Evolutionary conservation across 768 basidiomycete genomes (phyloP).

Genomic region (Mycena maculata): DNA sequence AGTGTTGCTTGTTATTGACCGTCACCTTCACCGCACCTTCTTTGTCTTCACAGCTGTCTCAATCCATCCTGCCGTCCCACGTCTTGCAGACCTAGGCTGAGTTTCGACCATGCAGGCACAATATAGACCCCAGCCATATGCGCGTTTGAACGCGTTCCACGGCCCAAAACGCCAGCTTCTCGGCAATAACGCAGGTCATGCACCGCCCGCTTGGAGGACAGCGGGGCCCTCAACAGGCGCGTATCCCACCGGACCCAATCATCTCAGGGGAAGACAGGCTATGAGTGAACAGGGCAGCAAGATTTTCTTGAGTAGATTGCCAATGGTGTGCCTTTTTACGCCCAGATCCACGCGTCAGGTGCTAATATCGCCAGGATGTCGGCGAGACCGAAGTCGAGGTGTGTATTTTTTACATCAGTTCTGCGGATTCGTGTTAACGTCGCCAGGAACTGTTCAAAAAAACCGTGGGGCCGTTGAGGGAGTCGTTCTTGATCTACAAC

Average conservation of each 20-base stretch:
- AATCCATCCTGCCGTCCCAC: no score
- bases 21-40: neutral
- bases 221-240: constrained; percentile 34
- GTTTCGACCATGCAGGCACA: constrained; percentile 24
- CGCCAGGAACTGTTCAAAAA: constrained; percentile 79
- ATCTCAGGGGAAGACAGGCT: constrained; percentile 45
- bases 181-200: constrained; percentile 66
- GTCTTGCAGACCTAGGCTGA: no score
- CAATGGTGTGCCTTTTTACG: no score
- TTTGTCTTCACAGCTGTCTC: constrained; percentile 1
- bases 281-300: constrained; percentile 63
- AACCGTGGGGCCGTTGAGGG: constrained; percentile 80
- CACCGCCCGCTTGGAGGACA: constrained; percentile 71
- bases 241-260: neutral
- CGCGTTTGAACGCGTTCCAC: constrained; percentile 61
- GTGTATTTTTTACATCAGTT: constrained; percentile 31
- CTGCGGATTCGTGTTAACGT: neutral
- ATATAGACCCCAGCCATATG: constrained; percentile 29
- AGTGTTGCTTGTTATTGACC: no score
- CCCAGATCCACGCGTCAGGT: no score
- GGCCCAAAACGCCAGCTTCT: constrained; percentile 65
- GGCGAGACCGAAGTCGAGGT: constrained; percentile 77
- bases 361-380: no score
- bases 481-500: constrained; percentile 80
- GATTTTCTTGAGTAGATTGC: constrained; percentile 74